phyloP scores from a whole-genome alignment of 2,329 filamentous ascomycete species.

The Trichoderma koningiopsis region DNA sequence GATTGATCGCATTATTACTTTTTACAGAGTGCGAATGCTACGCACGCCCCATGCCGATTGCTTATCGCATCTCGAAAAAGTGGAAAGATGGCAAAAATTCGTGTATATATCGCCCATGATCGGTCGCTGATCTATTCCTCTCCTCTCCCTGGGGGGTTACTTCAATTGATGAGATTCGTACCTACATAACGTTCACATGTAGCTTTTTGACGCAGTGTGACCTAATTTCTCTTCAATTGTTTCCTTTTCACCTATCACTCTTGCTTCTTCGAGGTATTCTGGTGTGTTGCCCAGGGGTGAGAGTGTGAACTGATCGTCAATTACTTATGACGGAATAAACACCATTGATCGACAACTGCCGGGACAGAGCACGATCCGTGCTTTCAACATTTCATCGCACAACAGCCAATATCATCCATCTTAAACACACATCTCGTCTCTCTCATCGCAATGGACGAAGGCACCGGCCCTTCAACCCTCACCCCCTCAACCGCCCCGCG shows the following conservation, averaged over 20 bases:
- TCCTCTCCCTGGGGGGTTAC: background rate
- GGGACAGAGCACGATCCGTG: conserved; percentile 26
- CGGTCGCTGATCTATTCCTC: background rate
- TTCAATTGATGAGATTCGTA: background rate
- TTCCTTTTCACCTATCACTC: too few relatives aligned
- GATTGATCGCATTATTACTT: conserved; percentile 8
- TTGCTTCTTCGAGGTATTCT: too few relatives aligned
- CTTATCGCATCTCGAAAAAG: conserved; percentile 19
- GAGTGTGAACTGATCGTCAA: background rate
- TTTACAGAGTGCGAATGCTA: background rate
- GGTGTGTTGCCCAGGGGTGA: too few relatives aligned
- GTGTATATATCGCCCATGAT: background rate
- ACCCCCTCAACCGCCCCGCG: conserved; percentile 43
- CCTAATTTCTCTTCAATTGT: background rate
- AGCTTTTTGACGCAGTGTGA: background rate
- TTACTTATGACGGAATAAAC: background rate
- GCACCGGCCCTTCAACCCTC: conserved; percentile 55
- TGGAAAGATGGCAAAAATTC: background rate
- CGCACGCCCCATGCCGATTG: background rate
- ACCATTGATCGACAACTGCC: conserved; percentile 30
- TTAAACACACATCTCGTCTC: background rate
- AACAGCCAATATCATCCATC: background rate
- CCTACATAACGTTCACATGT: background rate
- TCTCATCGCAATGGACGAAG: conserved; percentile 54
- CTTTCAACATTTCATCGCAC: conserved; percentile 10